These are phyloP conservation scores for Penicillium ucsense DNA, from an alignment of 495 filamentous ascomycete species.

Conservation along the genomic window DNA sequence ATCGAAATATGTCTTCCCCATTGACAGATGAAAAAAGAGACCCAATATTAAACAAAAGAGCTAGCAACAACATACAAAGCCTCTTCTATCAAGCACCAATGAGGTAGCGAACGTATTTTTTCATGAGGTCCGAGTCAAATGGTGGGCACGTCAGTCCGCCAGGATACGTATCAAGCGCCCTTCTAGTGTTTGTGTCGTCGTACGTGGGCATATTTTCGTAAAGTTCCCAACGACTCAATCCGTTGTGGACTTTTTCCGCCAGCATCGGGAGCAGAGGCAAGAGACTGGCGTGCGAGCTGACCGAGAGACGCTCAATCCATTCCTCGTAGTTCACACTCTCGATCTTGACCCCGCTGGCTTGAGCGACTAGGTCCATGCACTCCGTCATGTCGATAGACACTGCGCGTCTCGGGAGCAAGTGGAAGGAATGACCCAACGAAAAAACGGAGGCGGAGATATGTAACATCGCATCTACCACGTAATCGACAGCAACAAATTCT, in stretches of 20 bases:
- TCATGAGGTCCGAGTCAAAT: background rate
- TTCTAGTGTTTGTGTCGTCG: constrained; percentile 6
- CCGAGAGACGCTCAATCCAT: constrained; percentile 3
- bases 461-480: constrained; percentile 7
- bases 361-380: constrained; percentile 1
- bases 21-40: no score
- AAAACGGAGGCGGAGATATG: constrained; percentile 5
- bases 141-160: background rate
- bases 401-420: constrained; percentile 4
- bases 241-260: constrained; percentile 7
- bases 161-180: background rate
- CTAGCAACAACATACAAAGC: no score
- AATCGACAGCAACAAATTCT: constrained; percentile 13
- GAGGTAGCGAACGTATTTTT: background rate
- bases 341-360: background rate
- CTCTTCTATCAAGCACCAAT: background rate
- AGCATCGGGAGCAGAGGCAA: constrained; percentile 11
- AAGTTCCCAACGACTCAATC: constrained; percentile 13
- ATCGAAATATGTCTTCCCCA: no score
- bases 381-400: constrained; percentile 8
- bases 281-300: constrained; percentile 1
- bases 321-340: constrained; percentile 2
- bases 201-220: constrained; percentile 14
- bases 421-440: constrained; percentile 7
- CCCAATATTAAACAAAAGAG: no score